phyloP scores from a whole-genome alignment of 768 basidiomycete species.

The Mrakia hoshinonis region DNA sequence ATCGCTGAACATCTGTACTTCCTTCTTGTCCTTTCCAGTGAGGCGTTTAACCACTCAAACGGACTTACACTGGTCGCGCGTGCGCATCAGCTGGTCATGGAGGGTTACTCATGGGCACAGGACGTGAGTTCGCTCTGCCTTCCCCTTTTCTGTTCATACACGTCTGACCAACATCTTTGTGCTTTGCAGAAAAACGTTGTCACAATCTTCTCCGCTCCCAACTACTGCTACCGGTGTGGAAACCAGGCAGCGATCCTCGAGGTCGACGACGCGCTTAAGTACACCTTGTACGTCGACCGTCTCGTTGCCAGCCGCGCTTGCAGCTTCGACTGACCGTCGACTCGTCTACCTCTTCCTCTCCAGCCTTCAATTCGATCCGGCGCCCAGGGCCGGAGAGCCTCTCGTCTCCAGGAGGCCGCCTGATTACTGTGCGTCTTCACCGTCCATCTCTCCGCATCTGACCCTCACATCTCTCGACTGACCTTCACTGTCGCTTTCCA shows the following conservation, averaged over 20 bases:
- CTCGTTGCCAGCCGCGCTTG: conserved; percentile 5
- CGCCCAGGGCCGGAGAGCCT: conserved; percentile 95
- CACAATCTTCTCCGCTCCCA: conserved; percentile 98
- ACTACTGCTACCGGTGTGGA: conserved; percentile 98
- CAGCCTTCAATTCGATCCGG: conserved; percentile 99
- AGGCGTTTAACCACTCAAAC: conserved; percentile 70
- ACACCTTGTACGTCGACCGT: conserved; percentile 42
- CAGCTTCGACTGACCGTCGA: background rate
- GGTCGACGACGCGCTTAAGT: conserved; percentile 61
- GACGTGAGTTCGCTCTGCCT: conserved; percentile 40
- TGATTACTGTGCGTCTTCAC: conserved; percentile 26
- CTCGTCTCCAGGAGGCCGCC: conserved; percentile 58
- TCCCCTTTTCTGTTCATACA: no score
- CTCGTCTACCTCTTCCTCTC: background rate
- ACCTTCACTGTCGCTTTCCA: background rate
- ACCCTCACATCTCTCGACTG: background rate
- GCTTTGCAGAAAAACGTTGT: conserved; percentile 64
- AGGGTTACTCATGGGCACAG: conserved; percentile 48
- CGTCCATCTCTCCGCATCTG: background rate
- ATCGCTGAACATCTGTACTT: background rate
- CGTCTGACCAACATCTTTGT: no score
- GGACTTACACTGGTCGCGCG: conserved; percentile 90
- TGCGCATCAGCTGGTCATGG: conserved; percentile 93
- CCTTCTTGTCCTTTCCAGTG: background rate
- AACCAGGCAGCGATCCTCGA: conserved; percentile 99